Evolutionary conservation across 805 yeast species (phyloP), one percentile per base, ranked within the genome.

Genomic region (Yamadazyma scolyti): DNA sequence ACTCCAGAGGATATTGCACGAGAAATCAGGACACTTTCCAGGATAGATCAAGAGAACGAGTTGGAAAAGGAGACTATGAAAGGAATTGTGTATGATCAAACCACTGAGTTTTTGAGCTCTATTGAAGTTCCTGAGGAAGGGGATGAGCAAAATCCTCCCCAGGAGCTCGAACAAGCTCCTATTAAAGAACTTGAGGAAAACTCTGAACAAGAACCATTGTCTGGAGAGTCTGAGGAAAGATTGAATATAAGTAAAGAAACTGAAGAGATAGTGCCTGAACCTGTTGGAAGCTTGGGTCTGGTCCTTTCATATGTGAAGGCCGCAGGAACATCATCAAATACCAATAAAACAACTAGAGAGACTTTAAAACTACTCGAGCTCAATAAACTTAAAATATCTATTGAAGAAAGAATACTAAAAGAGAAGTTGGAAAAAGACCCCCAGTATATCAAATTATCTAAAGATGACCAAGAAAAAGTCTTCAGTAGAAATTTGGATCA

Each of bases 51-150:
- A 48, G 44, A 43, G 25, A 40, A 43, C 16, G 36, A 36, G 6
- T 13, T 36, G 23, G 50, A 47, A 14, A 38, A 31, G 11, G 20
- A 23, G 3, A 14, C 34, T 1, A 40, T 37, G 38, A 33, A 30
- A 22, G 47, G 25, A 2, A 16, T 66, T 15, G 54, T 63, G 1
- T 50, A 69, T 15, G 71, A 72, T 42, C 71, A 61, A 15, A 71
- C 71, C 1, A 50, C 52, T 17, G 73, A 66, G 19, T 67, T 69
- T 36, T 44, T 67, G 27, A 52, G 44, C 15, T 42, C 47, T 4
- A 39, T 59, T 13, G 30, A 28, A 9, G 19, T 17, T 14, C 18
- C 1, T 8, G 16, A 23, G 17, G 28, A 33, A 10, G 31, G 17
- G 10, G 16, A 19, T 21, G 30, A 13, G 27, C 19, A 20, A 16